Evolutionary conservation across 2,329 filamentous ascomycete species (phyloP).

Genomic region (Colletotrichum coccodes): DNA sequence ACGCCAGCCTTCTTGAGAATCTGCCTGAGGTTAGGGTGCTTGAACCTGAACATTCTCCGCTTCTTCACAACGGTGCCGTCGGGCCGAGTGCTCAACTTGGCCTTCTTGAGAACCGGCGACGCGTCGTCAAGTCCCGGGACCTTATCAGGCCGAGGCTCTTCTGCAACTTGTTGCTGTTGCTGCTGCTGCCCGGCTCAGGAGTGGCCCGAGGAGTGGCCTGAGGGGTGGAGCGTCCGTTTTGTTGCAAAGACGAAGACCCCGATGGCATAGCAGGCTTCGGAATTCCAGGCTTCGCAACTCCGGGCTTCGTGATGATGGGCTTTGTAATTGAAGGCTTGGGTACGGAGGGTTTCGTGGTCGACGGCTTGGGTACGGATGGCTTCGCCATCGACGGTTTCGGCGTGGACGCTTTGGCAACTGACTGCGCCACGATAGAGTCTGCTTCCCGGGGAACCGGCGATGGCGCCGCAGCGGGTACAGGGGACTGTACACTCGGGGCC

Average conservation of each 20-base stretch:
- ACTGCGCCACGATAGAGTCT: conserved; percentile 32
- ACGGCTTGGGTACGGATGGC: background rate
- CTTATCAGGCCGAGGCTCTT: conserved; percentile 52
- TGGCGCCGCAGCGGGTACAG: conserved; percentile 16
- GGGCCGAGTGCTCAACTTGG: conserved; percentile 44
- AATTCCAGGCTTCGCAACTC: background rate
- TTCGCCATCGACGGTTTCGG: background rate
- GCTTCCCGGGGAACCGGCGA: conserved; percentile 24
- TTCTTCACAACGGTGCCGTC: conserved; percentile 34
- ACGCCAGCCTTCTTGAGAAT: conserved; percentile 38
- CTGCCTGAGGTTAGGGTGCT: conserved; percentile 45
- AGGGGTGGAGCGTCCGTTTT: conserved; percentile 20
- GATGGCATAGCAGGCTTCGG: conserved; percentile 4
- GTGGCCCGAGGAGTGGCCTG: conserved; percentile 17
- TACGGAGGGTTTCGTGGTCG: background rate
- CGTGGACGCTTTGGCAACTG: conserved; percentile 7
- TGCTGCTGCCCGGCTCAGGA: conserved; percentile 30
- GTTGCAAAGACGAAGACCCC: background rate
- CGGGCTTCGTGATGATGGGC: conserved; percentile 26
- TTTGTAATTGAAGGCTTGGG: too few relatives aligned
- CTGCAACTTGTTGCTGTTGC: conserved; percentile 32
- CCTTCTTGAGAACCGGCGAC: conserved; percentile 49
- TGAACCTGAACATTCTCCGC: conserved; percentile 51
- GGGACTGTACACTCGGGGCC: conserved; percentile 5
- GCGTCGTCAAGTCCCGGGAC: conserved; percentile 45